These are phyloP conservation scores for Phycomyces nitens DNA, from an alignment of 192 early-diverging fungal genomes.

Conservation along the genomic window DNA sequence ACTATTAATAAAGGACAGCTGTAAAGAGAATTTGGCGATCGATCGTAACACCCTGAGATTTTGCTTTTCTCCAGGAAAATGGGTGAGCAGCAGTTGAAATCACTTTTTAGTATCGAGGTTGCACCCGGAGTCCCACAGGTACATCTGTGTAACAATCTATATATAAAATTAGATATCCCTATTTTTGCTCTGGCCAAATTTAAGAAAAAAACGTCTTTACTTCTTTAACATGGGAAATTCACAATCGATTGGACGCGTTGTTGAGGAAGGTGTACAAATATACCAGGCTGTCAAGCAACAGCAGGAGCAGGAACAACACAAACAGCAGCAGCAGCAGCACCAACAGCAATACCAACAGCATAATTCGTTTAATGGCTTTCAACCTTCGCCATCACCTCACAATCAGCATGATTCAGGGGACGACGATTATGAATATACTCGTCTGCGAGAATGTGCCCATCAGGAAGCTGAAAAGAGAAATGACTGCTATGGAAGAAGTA, in stretches of 20 bases:
- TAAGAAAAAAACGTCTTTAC: background rate
- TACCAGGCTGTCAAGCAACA: constrained; percentile 1
- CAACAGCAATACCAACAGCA: constrained; percentile 18
- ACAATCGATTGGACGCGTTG: constrained; percentile 12
- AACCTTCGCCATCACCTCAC: background rate
- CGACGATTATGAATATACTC: constrained; percentile 30
- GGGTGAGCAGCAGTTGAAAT: no score
- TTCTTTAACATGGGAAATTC: constrained; percentile 22
- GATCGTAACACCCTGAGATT: no score
- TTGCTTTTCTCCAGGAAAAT: no score
- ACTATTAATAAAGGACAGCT: no score
- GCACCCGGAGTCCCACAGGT: no score
- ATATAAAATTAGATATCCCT: background rate
- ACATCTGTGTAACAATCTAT: no score
- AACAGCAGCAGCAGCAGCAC: constrained; percentile 12
- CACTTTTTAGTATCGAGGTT: no score
- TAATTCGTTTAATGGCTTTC: background rate
- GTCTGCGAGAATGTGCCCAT: constrained; percentile 37
- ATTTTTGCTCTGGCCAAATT: background rate
- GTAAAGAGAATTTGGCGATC: no score
- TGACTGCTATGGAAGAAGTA: constrained; percentile 42
- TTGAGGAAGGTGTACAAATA: constrained; percentile 16
- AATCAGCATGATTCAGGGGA: constrained; percentile 10
- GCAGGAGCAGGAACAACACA: background rate
- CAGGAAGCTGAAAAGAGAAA: constrained; percentile 46